Evolutionary conservation across 2,329 filamentous ascomycete genomes (phyloP).

Genomic region (Tympanopsis confertula): DNA sequence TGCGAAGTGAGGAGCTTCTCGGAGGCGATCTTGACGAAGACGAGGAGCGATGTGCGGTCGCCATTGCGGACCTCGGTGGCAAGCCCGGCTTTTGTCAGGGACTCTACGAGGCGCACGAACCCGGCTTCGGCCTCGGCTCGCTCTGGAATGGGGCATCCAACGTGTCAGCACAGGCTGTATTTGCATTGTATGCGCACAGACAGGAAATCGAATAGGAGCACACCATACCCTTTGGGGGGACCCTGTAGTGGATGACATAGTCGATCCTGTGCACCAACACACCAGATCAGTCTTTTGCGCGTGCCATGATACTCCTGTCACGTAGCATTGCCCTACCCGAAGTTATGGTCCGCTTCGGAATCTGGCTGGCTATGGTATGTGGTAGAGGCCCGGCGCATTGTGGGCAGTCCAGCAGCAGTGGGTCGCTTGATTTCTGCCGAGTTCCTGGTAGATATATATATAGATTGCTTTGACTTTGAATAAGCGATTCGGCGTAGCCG

Average conservation of each 20-base stretch:
- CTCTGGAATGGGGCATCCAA: constrained; percentile 30
- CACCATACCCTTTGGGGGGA: constrained; percentile 51
- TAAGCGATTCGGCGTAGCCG: no score
- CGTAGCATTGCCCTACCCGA: no score
- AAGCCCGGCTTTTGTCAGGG: constrained; percentile 68
- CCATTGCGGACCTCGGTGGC: constrained; percentile 79
- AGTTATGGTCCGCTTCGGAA: no score
- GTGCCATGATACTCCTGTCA: no score
- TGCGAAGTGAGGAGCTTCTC: constrained; percentile 65
- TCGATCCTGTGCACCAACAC: constrained; percentile 69
- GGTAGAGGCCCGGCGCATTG: no score
- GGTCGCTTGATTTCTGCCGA: no score
- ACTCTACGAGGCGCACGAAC: constrained; percentile 68
- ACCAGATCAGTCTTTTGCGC: no score
- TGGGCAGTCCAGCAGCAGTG: no score
- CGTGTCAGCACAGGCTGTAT: constrained; percentile 6
- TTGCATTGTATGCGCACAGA: constrained; percentile 5
- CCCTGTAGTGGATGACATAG: constrained; percentile 74
- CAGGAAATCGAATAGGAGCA: background rate
- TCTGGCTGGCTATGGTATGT: no score
- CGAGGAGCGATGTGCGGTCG: constrained; percentile 60
- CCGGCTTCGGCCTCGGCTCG: constrained; percentile 58
- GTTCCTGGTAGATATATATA: no score
- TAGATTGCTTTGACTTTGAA: no score
- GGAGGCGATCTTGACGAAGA: constrained; percentile 75